Evolutionary conservation across 2,329 filamentous ascomycete genomes (phyloP).

Genomic region (Aspergillus sp.): DNA sequence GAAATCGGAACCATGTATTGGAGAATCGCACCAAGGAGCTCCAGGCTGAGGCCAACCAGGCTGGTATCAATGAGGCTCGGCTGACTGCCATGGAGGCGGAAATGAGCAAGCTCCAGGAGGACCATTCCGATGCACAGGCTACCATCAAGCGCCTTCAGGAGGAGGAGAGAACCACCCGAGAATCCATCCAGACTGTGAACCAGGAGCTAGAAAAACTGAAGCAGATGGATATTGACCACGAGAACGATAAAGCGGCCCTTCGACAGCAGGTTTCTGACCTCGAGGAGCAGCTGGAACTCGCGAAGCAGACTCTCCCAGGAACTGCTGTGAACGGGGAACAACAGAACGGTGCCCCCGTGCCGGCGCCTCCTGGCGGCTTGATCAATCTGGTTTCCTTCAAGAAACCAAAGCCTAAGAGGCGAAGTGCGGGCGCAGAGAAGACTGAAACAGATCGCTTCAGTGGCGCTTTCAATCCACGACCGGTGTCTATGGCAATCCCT

Average conservation of each 20-base stretch:
- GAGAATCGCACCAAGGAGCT: slow-evolving; percentile 88
- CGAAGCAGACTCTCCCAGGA: slow-evolving; percentile 65
- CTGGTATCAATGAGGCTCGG: slow-evolving; percentile 85
- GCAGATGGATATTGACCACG: slow-evolving; percentile 63
- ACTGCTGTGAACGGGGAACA: slow-evolving; percentile 54
- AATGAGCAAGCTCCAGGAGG: slow-evolving; percentile 81
- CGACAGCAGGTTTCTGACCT: slow-evolving; percentile 82
- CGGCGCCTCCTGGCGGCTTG: slow-evolving; percentile 59
- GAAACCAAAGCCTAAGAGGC: slow-evolving; percentile 73
- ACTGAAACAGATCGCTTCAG: slow-evolving; percentile 85
- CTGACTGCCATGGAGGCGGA: slow-evolving; percentile 89
- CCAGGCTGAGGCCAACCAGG: slow-evolving; percentile 93
- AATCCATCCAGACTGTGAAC: slow-evolving; percentile 69
- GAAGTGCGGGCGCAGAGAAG: slow-evolving; percentile 79
- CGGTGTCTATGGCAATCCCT: slow-evolving; percentile 86
- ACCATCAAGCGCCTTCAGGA: slow-evolving; percentile 93
- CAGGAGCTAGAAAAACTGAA: slow-evolving; percentile 72
- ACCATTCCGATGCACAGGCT: slow-evolving; percentile 78
- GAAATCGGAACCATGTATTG: slow-evolving; percentile 79
- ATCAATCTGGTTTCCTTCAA: slow-evolving; percentile 97
- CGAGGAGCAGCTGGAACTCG: slow-evolving; percentile 83
- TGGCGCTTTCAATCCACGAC: slow-evolving; percentile 83
- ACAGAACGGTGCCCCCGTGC: slow-evolving; percentile 51
- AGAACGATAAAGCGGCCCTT: slow-evolving; percentile 76
- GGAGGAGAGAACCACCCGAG: slow-evolving; percentile 77